Evolutionary conservation across 352 stramenopile genomes (phyloP), one percentile per base, ranked within the genome.

Genomic region (Hyaloperonospora brassicae): DNA sequence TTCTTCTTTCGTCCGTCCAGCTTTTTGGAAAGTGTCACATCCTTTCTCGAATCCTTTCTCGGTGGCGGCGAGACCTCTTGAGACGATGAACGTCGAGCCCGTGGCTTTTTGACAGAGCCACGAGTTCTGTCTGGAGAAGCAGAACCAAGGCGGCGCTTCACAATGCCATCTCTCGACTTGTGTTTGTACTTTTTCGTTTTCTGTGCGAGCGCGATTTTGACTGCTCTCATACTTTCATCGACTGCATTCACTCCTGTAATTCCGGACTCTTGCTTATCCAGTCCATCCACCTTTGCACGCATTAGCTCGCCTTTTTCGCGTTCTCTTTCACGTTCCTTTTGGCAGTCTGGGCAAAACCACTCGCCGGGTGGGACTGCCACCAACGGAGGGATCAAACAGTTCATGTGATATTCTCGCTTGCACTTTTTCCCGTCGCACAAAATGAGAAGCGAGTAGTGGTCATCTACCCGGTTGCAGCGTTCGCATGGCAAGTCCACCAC

Each of bases 361-460:
- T 89, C 66, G 7, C 84, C 84, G 23, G 67, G 61, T 6, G 84
- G 84, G 12, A 93, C 71, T 7, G 64, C 46, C 10, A 72, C 54
- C 6, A 94, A 64, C 17, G 84, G 84, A 7, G 84, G 84, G 13
- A 42, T 72, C 25, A 94, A 62, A 47, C 84, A 94, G 41, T 86
- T 84, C 79, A 91, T 92, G 59, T 94, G 84, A 59, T 87, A 94
- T 61, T 92, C 81, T 0, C 78, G 76, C 52, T 87, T 86, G 61
- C 84, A 94, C 44, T 82, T 69, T 30, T 85, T 72, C 17, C 81
- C 81, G 35, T 94, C 84, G 45, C 84, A 94, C n/a, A 93, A 62
- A 53, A 93, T 89, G 5, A 90, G 58, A 52, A 87, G 71, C 44
- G 81, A 92, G 41, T 83, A 88, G 57, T 91, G 76, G 31, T 89